Evolutionary conservation across 1,284 basidiomycete species (phyloP).

Genomic region (Trichosporon sp.): DNA sequence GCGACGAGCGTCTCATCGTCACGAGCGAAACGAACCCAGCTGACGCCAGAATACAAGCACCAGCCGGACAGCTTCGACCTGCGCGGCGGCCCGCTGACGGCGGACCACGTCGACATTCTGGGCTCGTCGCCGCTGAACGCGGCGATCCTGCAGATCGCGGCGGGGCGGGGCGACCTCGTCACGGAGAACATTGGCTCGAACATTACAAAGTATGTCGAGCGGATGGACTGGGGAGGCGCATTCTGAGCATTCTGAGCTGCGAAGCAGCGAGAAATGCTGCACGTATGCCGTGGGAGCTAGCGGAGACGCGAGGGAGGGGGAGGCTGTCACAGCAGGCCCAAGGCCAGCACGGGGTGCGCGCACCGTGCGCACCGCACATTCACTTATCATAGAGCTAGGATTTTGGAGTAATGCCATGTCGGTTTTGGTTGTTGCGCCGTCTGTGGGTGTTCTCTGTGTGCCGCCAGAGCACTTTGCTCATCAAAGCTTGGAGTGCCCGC

Average conservation of each 20-base stretch:
- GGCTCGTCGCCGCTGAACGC: slow-evolving; percentile 83
- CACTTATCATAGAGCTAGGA: background rate
- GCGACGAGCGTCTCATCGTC: too few species aligned
- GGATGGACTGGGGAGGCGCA: slow-evolving; percentile 62
- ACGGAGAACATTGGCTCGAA: slow-evolving; percentile 70
- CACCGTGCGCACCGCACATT: background rate
- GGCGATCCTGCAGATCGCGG: slow-evolving; percentile 72
- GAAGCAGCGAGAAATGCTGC: too few species aligned
- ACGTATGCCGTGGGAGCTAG: too few species aligned
- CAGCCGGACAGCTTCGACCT: slow-evolving; percentile 68
- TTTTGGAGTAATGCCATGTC: background rate
- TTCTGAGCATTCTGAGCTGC: background rate
- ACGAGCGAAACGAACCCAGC: background rate
- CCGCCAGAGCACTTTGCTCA: too few species aligned
- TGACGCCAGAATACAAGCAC: slow-evolving; percentile 66
- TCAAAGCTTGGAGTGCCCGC: too few species aligned
- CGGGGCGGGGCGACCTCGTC: slow-evolving; percentile 46
- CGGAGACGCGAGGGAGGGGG: too few species aligned
- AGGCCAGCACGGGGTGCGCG: too few species aligned
- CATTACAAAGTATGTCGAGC: slow-evolving; percentile 70
- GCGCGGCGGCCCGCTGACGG: slow-evolving; percentile 82
- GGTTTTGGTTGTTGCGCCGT: background rate
- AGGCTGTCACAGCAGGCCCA: too few species aligned
- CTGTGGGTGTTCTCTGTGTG: too few species aligned
- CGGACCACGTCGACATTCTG: slow-evolving; percentile 90